Base-by-base conservation (phyloP, 31 red algal species). In the Porphyra umbilicalis region DNA sequence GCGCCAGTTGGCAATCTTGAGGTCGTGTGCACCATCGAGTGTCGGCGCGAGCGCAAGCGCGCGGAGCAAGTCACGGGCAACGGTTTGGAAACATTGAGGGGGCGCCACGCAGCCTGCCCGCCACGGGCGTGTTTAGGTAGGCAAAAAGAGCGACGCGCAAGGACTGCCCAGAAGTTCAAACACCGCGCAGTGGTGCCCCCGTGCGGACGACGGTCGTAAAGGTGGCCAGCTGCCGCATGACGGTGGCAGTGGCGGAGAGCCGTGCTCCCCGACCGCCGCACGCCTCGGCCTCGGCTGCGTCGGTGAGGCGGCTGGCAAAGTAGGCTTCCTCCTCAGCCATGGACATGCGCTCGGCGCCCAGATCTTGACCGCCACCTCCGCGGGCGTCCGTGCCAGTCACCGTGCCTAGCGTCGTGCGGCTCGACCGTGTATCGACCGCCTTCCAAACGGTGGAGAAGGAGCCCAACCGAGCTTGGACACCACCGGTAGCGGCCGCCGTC, bases 1-100 rank as follows among this genome's bases (percentile, higher is more conserved):
- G 88, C 29, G 96, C 83, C n/a, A 99, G 77, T 99, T 99, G 79
- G 97, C 97, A 30, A 91, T 94, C 80, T 99, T 99, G 76, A 99
- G 57, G 82, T 99, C 97, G 97, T 99, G 67, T 99, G 97, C 36
- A 99, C 87, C 29, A 95, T 93, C 34, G 84, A 79, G 11, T 84
- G 77, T 15, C 89, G 89, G 78, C 78, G 93, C 78, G 76, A 88
- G 91, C 20, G 86, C 32, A 32, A 99, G 88, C 38, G 81, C 97
- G 68, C 91, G 36, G 39, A 95, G 82, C 33, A 99, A 75, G 71
- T 94, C 85, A 36, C 86, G 78, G 8, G 91, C 78, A 34, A 96
- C 79, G 10, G 39, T 77, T 34, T 88, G 84, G 34, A 94, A 99
- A 78, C 42, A 35, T 57, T 20, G 96, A 35, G 38, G 97, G 93